Evolutionary conservation across 1,284 basidiomycete species (phyloP), one percentile per base, ranked within the genome.

Genomic region (Trichosporon sp.): DNA sequence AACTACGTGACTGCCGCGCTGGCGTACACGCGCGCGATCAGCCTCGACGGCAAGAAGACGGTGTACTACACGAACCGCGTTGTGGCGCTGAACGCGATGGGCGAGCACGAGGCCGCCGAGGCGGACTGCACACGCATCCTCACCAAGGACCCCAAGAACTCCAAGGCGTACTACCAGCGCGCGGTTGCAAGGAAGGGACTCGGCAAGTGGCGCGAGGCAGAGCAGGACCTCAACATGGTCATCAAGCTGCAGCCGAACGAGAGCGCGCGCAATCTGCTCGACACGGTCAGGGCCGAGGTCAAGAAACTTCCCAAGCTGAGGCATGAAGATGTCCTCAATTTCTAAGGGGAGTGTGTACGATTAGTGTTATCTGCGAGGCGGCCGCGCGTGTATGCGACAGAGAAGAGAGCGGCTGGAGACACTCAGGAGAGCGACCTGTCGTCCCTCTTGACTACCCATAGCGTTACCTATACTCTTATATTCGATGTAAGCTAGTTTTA

Each of bases 31-130:
- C 81, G 81, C 38, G 83, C 83, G 19, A 83, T 84, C 66, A 81
- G 79, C 4, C 78, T 84, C 63, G 83, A 84, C 74, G 76, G 79
- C 68, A 83, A 84, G 71, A 84, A 84, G 76, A 83, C 83, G 0
- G 81, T 84, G 26, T 84, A 83, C 74, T 84, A 81, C 70, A 79
- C 83, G 16, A 84, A 84, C 70, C 78, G 83, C 19, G 83, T 83
- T 16, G 80, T 84, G n/a, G 83, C 83, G 32, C 79, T 81, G 65
- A 84, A 84, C 70, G 75, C 78, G 6, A 70, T 83, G 11, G 80
- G 80, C 46, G 69, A 78, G 66, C 80, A 83, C 71, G 76, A 74
- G 40, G 75, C 74, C 32, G 83, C 83, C 37, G 83, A 84, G 74
- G 61, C 67, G 2, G 83, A 84, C 73, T 84, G 83, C 73, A 78